phyloP scores from a whole-genome alignment of 2,329 filamentous ascomycete species.

The Ceratocystiopsis minuta region DNA sequence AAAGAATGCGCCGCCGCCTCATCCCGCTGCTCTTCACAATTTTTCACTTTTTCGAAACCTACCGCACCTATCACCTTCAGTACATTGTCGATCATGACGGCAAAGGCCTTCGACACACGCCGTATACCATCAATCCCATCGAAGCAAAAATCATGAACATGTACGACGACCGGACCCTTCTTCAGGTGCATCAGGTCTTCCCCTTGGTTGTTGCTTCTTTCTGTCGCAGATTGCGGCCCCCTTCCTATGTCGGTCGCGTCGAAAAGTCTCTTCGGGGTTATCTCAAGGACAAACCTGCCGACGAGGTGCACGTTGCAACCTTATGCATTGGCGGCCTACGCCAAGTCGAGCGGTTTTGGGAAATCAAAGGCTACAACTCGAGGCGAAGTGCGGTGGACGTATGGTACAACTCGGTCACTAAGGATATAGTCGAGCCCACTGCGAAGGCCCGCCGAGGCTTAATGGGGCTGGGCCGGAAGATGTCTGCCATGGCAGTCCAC shows the following conservation, averaged over 20 bases:
- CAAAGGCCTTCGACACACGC: conserved; percentile 29
- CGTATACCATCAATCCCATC: conserved; percentile 45
- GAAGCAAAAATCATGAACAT: conserved; percentile 42
- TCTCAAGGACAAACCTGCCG: conserved; percentile 40
- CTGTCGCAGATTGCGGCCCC: conserved; percentile 41
- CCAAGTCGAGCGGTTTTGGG: conserved; percentile 46
- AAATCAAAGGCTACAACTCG: conserved; percentile 46
- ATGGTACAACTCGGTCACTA: conserved; percentile 37
- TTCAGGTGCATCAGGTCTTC: conserved; percentile 47
- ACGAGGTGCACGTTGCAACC: conserved; percentile 43
- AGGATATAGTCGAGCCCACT: conserved; percentile 23
- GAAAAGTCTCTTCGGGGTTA: conserved; percentile 47
- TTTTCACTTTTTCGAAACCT: conserved; percentile 51
- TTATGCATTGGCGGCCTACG: conserved; percentile 42
- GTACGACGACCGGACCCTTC: conserved; percentile 45
- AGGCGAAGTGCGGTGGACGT: conserved; percentile 39
- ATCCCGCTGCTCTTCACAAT: conserved; percentile 46
- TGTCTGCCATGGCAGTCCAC: conserved; percentile 24
- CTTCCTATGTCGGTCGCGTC: conserved; percentile 44
- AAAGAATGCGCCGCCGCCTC: conserved; percentile 45
- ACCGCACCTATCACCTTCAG: conserved; percentile 38
- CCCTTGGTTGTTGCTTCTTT: conserved; percentile 47
- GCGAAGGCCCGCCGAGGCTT: conserved; percentile 34
- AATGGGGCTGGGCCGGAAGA: conserved; percentile 38
- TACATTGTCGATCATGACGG: conserved; percentile 34